phyloP scores from a whole-genome alignment of 768 basidiomycete genomes.

The Amanita polypyramis region DNA sequence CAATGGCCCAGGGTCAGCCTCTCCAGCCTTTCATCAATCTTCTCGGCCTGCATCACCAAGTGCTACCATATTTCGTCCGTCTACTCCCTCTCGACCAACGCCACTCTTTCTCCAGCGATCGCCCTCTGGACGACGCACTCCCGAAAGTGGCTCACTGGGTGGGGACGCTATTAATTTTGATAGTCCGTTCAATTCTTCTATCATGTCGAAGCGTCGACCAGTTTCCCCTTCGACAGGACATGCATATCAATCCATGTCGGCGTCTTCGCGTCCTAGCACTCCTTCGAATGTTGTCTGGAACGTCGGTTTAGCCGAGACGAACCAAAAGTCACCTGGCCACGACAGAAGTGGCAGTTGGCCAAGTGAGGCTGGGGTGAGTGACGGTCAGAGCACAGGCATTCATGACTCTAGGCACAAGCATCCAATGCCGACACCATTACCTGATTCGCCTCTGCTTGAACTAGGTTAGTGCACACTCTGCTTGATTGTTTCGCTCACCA shows the following conservation, averaged over 20 bases:
- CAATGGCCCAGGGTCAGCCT: constrained; percentile 44
- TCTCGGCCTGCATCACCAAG: constrained; percentile 32
- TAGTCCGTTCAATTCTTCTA: constrained; percentile 36
- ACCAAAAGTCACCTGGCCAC: constrained; percentile 26
- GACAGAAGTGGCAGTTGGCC: constrained; percentile 52
- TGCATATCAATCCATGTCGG: constrained; percentile 49
- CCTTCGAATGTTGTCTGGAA: constrained; percentile 76
- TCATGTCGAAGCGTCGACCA: constrained; percentile 50
- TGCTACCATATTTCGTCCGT: constrained; percentile 32
- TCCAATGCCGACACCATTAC: constrained; percentile 43
- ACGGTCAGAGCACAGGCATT: constrained; percentile 3
- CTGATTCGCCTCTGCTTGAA: constrained; percentile 48
- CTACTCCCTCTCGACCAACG: constrained; percentile 21
- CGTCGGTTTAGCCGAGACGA: constrained; percentile 21
- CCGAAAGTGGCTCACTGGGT: constrained; percentile 34
- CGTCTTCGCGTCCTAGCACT: constrained; percentile 51
- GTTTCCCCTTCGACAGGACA: constrained; percentile 60
- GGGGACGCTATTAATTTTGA: constrained; percentile 35
- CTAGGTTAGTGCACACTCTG: constrained; percentile 11
- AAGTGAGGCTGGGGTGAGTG: constrained; percentile 23
- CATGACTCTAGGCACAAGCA: constrained; percentile 14
- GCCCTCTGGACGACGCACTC: constrained; percentile 56
- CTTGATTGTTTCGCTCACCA: neutral
- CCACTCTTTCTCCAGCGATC: constrained; percentile 47
- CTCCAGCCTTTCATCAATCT: constrained; percentile 36